These are phyloP conservation scores for Populus alba DNA, from an alignment of 345 rosid genomes.

Conservation along the genomic window DNA sequence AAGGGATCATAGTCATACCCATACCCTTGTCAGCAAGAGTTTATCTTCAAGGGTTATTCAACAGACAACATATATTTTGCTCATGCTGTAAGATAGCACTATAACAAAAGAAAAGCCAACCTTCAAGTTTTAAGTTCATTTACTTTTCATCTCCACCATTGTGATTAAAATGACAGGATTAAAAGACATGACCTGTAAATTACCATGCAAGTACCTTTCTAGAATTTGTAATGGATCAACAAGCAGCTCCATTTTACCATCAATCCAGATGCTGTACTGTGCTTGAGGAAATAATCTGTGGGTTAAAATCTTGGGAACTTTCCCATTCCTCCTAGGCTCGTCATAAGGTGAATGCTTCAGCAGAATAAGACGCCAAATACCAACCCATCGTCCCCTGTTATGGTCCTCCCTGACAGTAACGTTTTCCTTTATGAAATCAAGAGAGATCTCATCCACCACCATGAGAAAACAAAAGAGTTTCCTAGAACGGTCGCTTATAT, in stretches of 20 bases:
- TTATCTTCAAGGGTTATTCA: background rate
- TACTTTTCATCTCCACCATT: background rate
- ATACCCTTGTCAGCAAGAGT: background rate
- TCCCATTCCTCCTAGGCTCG: conserved; percentile 95
- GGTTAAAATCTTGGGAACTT: conserved; percentile 93
- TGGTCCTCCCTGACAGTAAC: conserved; percentile 62
- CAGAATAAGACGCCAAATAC: conserved; percentile 89
- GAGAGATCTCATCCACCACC: conserved; percentile 83
- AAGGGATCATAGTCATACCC: background rate
- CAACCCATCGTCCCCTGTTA: conserved; percentile 79
- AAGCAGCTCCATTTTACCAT: conserved; percentile 96
- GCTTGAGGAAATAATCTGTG: conserved; percentile 94
- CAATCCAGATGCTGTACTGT: conserved; percentile 96
- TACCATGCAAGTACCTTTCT: conserved; percentile 60
- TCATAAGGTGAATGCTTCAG: conserved; percentile 82
- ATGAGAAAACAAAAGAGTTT: conserved; percentile 87
- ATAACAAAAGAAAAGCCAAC: background rate
- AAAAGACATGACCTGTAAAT: background rate
- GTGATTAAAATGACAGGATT: background rate
- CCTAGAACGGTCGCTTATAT: conserved; percentile 68
- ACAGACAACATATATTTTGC: background rate
- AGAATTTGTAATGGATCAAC: conserved; percentile 84
- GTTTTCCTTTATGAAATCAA: conserved; percentile 58
- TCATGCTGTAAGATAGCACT: background rate
- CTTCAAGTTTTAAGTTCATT: background rate